phyloP scores from a whole-genome alignment of 352 stramenopile genomes.

The Paralagenidium karlingii region DNA sequence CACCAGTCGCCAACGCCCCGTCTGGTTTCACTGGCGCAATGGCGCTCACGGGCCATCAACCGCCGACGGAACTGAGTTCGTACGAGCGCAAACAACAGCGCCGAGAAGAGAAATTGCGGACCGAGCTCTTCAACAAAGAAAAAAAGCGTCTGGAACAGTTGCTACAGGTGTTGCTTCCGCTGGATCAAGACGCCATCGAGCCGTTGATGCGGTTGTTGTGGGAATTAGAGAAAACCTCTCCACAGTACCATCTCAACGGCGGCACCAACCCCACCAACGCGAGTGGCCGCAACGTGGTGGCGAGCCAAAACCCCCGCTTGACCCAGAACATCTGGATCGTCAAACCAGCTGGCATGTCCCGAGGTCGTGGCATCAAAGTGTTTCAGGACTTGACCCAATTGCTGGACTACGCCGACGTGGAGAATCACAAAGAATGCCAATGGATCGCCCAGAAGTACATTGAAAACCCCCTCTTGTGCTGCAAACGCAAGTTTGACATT shows the following conservation, averaged over 20 bases:
- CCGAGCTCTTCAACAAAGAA: slow-evolving; percentile 35
- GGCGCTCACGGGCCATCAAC: not conserved
- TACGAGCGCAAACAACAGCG: slow-evolving; percentile 5
- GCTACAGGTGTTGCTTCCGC: slow-evolving; percentile 18
- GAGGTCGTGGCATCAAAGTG: slow-evolving; percentile 77
- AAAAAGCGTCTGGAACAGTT: slow-evolving; percentile 39
- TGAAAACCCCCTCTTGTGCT: slow-evolving; percentile 76
- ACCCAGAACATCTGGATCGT: slow-evolving; percentile 90
- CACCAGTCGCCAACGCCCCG: not conserved
- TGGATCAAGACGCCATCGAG: slow-evolving; percentile 10
- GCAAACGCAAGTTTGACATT: slow-evolving; percentile 88
- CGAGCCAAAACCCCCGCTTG: slow-evolving; percentile 4
- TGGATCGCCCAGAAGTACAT: slow-evolving; percentile 87
- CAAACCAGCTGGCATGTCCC: slow-evolving; percentile 82
- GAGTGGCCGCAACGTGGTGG: not conserved
- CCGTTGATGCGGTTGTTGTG: slow-evolving; percentile 17
- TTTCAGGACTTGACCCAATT: slow-evolving; percentile 77
- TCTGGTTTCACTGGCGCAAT: not conserved
- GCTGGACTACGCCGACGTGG: slow-evolving; percentile 73
- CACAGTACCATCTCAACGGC: slow-evolving; percentile 70
- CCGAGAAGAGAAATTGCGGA: slow-evolving; percentile 16
- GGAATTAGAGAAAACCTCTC: slow-evolving; percentile 25
- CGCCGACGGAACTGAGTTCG: not conserved
- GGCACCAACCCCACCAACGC: slow-evolving; percentile 12
- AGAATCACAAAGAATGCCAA: slow-evolving; percentile 78